A percentile compares a stretch with the other conserved stretches of the same genome.
These are phyloP conservation scores for Russula griseocarnosa DNA, from an alignment of 768 basidiomycete genomes.

Conservation along the genomic window DNA sequence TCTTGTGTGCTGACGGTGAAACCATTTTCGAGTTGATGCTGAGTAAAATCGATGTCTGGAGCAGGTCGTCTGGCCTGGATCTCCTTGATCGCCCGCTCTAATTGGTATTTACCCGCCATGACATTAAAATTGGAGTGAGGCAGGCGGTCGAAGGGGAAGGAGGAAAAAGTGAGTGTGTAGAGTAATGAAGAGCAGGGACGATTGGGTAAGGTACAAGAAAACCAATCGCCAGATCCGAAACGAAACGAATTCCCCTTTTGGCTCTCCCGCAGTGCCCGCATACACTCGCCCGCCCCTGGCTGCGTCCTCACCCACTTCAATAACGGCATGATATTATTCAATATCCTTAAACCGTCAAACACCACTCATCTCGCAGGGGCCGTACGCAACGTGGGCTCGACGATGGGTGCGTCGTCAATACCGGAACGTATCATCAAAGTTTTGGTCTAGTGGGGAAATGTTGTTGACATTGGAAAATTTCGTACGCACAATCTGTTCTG, in stretches of 20 bases:
- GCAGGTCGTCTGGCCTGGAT: slow-evolving; percentile 49
- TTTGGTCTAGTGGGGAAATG: too few species aligned
- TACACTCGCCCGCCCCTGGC: neutral
- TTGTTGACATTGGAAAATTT: too few species aligned
- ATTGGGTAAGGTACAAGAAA: neutral
- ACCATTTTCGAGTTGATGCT: slow-evolving; percentile 91
- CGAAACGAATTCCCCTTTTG: neutral
- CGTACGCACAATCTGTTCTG: too few species aligned
- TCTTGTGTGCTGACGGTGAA: slow-evolving; percentile 89
- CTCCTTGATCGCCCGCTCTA: slow-evolving; percentile 65
- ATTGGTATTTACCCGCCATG: slow-evolving; percentile 40
- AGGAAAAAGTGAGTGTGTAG: neutral
- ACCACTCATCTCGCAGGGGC: too few species aligned
- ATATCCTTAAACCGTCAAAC: too few species aligned
- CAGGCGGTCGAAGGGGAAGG: neutral
- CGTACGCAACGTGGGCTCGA: too few species aligned
- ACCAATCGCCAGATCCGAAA: slow-evolving; percentile 10
- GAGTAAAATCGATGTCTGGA: slow-evolving; percentile 81
- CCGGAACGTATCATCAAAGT: too few species aligned
- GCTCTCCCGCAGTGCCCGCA: neutral
- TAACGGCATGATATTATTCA: too few species aligned
- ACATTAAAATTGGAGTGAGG: neutral
- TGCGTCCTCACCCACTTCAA: too few species aligned
- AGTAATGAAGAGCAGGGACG: neutral
- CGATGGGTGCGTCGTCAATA: too few species aligned